Conservation (phyloP, 2,329 filamentous ascomycete species). For the Sordariomycetes sp. region DNA sequence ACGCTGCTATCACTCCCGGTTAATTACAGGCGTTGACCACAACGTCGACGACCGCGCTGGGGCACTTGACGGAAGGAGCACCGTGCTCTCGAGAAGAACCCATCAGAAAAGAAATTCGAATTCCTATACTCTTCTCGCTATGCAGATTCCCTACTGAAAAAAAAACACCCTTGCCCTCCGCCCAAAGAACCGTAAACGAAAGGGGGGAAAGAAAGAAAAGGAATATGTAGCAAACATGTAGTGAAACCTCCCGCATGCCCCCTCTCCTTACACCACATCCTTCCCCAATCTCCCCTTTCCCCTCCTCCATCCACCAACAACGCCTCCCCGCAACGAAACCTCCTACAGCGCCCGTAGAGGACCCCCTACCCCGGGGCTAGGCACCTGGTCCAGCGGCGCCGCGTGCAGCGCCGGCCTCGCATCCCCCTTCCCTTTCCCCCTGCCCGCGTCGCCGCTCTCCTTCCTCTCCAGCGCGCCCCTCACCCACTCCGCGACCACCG, state of each 20-base stretch:
- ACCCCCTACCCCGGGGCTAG: slow-evolving; percentile 43
- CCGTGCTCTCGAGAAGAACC: no score
- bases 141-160: not conserved
- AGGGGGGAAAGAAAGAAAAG: not conserved
- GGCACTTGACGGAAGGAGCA: no score
- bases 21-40: no score
- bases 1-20: no score
- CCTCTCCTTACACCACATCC: not conserved
- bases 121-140: no score
- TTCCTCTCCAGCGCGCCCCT: slow-evolving; percentile 51
- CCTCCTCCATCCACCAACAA: not conserved
- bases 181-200: not conserved
- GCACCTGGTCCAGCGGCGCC: slow-evolving; percentile 62
- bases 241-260: not conserved
- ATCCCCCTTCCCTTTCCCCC: slow-evolving; percentile 12
- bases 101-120: no score
- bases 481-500: slow-evolving; percentile 84
- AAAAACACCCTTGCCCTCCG: not conserved
- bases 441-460: slow-evolving; percentile 38
- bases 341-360: not conserved
- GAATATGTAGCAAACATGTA: not conserved
- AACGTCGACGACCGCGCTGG: no score
- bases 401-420: slow-evolving; percentile 78
- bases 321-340: not conserved
- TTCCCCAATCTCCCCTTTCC: not conserved